phyloP scores from a whole-genome alignment of 257 asterid species.

The Perilla frutescens region DNA sequence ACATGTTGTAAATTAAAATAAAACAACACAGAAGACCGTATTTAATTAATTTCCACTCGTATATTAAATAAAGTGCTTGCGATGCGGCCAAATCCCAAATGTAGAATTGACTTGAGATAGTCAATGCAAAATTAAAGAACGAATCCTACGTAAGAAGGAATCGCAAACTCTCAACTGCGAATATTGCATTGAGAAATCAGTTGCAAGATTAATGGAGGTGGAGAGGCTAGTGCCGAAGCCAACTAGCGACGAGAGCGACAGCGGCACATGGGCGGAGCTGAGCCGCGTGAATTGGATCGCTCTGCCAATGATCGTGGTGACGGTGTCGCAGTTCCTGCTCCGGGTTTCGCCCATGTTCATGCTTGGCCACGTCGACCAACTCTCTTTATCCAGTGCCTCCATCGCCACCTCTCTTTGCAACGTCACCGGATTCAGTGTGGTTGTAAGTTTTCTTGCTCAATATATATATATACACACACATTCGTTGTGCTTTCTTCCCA shows the following conservation, averaged over 20 bases:
- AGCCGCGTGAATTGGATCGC: constrained; percentile 53
- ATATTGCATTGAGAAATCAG: too few relatives aligned
- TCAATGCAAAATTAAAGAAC: too few relatives aligned
- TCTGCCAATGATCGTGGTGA: constrained; percentile 56
- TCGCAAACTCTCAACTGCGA: neutral
- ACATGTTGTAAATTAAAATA: too few relatives aligned
- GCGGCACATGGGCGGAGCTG: constrained; percentile 30
- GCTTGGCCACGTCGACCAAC: constrained; percentile 62
- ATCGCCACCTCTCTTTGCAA: constrained; percentile 64
- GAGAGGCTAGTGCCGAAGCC: constrained; percentile 41
- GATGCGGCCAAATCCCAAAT: too few relatives aligned
- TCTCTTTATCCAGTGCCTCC: constrained; percentile 61
- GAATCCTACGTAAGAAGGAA: neutral
- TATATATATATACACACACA: neutral
- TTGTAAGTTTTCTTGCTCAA: constrained; percentile 37
- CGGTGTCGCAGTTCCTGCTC: constrained; percentile 49
- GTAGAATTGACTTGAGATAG: too few relatives aligned
- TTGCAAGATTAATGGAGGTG: constrained; percentile 34
- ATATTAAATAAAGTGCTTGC: too few relatives aligned
- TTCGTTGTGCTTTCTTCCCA: neutral
- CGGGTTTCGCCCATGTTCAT: constrained; percentile 57
- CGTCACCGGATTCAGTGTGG: constrained; percentile 61
- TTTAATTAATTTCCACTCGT: too few relatives aligned
- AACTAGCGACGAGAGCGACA: neutral
- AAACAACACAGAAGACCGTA: too few relatives aligned